Evolutionary conservation across 2,329 filamentous ascomycete genomes (phyloP).

Genomic region (Sporothrix brunneoviolacea): DNA sequence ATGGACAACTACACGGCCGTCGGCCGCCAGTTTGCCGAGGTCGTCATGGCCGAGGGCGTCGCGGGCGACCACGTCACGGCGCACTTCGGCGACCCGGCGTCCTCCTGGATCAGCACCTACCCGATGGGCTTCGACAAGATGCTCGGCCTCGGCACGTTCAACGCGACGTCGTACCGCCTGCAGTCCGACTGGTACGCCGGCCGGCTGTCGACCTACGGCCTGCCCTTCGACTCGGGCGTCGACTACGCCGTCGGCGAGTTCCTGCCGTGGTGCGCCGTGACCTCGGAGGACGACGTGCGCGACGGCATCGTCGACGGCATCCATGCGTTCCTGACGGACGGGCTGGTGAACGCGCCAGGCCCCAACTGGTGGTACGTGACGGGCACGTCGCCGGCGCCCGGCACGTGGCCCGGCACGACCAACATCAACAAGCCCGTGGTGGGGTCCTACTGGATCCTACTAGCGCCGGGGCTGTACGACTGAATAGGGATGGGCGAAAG

Average conservation of each 20-base stretch:
- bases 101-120: constrained; percentile 9
- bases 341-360: not conserved
- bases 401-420: not conserved
- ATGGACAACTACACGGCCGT: constrained; percentile 4
- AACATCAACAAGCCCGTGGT: constrained; percentile 9
- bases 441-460: constrained; percentile 22
- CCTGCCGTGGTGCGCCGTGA: constrained; percentile 6
- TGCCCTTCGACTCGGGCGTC: constrained; percentile 12
- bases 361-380: constrained; percentile 9
- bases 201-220: constrained; percentile 3
- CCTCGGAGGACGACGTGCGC: not conserved
- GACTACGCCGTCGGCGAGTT: constrained; percentile 8
- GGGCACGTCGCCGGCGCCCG: not conserved
- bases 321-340: not conserved
- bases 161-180: constrained; percentile 22
- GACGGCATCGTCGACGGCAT: constrained; percentile 6
- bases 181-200: constrained; percentile 26
- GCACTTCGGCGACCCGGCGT: constrained; percentile 7
- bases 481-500: too few relatives aligned
- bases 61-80: constrained; percentile 5
- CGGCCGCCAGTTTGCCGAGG: constrained; percentile 6
- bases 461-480: constrained; percentile 1
- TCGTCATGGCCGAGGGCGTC: not conserved
- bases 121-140: constrained; percentile 25
- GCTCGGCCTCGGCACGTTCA: constrained; percentile 24